A percentile compares a stretch with the other conserved stretches of the same genome.
These are phyloP conservation scores for Leccinum subspadiceum DNA, from an alignment of 1,284 basidiomycete species.

Conservation along the genomic window DNA sequence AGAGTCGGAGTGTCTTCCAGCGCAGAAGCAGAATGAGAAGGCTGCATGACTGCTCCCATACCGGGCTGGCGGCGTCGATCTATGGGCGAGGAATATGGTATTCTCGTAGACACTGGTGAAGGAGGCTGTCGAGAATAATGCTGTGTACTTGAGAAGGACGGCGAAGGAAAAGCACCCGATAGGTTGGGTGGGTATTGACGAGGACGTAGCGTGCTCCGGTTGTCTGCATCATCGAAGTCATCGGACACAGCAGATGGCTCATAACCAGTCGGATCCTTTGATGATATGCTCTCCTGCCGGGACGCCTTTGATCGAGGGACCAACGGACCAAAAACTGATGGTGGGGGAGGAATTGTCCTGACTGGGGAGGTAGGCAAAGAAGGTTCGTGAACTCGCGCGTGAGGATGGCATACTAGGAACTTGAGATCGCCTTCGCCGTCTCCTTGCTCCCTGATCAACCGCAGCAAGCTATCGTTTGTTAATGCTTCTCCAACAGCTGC, in stretches of 20 bases:
- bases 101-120: conserved; percentile 32
- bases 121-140: conserved; percentile 30
- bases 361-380: conserved; percentile 42
- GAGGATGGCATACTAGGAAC: conserved; percentile 70
- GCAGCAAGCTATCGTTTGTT: conserved; percentile 64
- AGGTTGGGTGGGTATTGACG: conserved; percentile 36
- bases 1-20: conserved; percentile 26
- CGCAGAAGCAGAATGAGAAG: conserved; percentile 29
- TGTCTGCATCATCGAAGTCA: conserved; percentile 57
- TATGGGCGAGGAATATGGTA: conserved; percentile 24
- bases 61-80: conserved; percentile 32
- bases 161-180: conserved; percentile 29
- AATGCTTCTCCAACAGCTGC: conserved; percentile 73
- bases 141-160: conserved; percentile 30
- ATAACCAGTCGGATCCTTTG: conserved; percentile 65
- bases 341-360: conserved; percentile 55
- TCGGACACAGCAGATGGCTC: conserved; percentile 60
- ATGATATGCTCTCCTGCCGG: conserved; percentile 67
- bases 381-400: conserved; percentile 58
- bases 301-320: conserved; percentile 49
- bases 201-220: conserved; percentile 45
- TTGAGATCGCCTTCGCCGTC: conserved; percentile 78
- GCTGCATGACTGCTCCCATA: conserved; percentile 19
- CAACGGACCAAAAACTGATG: conserved; percentile 41
- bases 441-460: conserved; percentile 67